Evolutionary conservation across 2,329 filamentous ascomycete genomes (phyloP), one percentile per base, ranked within the genome.

Genomic region (Alternaria gaisen): DNA sequence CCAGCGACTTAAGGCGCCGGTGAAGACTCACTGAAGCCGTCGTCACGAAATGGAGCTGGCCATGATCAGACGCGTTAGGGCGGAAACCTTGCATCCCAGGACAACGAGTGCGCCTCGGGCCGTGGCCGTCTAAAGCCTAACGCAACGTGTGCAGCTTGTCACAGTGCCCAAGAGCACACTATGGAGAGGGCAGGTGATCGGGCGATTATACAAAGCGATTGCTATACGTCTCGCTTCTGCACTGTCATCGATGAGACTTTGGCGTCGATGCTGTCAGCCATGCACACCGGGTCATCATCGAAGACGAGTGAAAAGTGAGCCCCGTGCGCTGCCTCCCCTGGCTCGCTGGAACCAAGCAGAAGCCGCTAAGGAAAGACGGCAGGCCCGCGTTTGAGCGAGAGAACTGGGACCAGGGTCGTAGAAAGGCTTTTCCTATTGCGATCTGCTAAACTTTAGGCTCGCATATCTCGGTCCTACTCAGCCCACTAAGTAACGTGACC

Each of bases 71-170:
- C 62, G 62, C 63, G 63, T 70, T 66, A 71, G 67, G 61, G 58
- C 58, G 55, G 48, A 57, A 61, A 40, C 58, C 58, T 54, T 61
- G 54, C 58, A 58, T 58, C 58, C 58, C 68, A 70, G 69, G 54
- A 59, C 60, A 66, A 65, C 63, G 66, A 65, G 57, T 60, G 58
- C 67, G 71, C 68, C 74, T 71, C 67, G 70, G 73, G 70, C 67
- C 70, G 74, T 74, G 73, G 69, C 75, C 73, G 74, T 76, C 72
- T 74, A 50, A 56, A 53, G 56, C 56, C 63, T 65, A 65, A 65
- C 68, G 73, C 73, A 70, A 70, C 62, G 63, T 71, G 67, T 61
- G 56, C 57, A 61, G 60, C 46, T 61, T 67, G 71, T 74, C 71
- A 75, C 71, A 63, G 65, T 67, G 65, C 68, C 50, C 58, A 50